phyloP scores from a whole-genome alignment of 495 filamentous ascomycete species.

The Xylaria longipes region DNA sequence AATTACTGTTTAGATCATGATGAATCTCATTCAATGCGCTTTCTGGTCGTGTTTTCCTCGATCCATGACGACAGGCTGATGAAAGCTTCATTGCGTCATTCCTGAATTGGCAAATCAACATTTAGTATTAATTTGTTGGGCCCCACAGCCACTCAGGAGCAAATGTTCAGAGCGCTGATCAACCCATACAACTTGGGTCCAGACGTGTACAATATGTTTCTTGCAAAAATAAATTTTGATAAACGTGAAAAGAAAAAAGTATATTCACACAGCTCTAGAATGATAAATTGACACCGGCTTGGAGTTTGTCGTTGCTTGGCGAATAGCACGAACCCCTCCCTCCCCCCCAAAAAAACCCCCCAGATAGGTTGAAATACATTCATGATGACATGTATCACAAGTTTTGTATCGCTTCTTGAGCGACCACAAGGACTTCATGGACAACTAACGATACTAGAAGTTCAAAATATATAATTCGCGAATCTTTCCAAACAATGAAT shows the following conservation, averaged over 20 bases:
- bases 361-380: no score
- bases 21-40: not conserved
- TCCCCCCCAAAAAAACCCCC: no score
- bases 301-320: not conserved
- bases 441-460: not conserved
- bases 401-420: not conserved
- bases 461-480: no score
- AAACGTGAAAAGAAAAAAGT: not conserved
- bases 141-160: not conserved
- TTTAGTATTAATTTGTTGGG: not conserved
- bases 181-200: not conserved
- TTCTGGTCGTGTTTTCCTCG: not conserved
- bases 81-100: constrained; percentile 19
- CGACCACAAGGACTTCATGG: not conserved
- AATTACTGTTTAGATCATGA: not conserved
- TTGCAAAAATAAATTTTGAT: not conserved
- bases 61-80: constrained; percentile 16
- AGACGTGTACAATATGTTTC: not conserved
- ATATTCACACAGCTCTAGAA: not conserved
- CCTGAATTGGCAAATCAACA: constrained; percentile 10
- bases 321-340: not conserved
- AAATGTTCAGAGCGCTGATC: not conserved
- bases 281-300: not conserved
- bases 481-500: not conserved
- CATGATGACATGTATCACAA: not conserved